Evolutionary conservation across 805 yeast species (phyloP), one percentile per base, ranked within the genome.

Genomic region (Tetrapisispora fleetii): DNA sequence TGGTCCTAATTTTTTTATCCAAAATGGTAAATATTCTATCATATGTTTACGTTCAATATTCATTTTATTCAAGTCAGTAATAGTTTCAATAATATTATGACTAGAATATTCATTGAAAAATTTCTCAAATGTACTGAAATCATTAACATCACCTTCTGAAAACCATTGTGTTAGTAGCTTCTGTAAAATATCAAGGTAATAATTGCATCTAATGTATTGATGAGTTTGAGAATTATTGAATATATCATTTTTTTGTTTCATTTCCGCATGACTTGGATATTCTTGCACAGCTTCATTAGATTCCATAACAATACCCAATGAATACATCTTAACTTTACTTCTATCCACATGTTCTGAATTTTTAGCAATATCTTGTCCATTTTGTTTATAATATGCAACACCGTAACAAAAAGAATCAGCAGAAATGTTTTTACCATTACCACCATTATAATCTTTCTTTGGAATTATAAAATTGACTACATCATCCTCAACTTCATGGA

Each of bases 251-350:
- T 32, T 19, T n/a, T 19, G 16, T 13, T 16, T 7, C 3, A 28
- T n/a, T 6, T 40, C 27, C 8, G 16, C 22, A 17, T 33, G 6
- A 28, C 7, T 11, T 2, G 35, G 7, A 22, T 16, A 27, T 9
- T 40, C 33, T 38, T 21, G 13, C 17, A 6, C 17, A n/a, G 22
- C 3, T 10, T 28, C 17, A 16, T 9, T 14, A 10, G 76, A 76
- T 50, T 79, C 80, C 17, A 78, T 68, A 19, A 83, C 63, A 1
- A 83, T 64, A 0, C 89, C 90, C 10, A 84, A 59, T 1, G 89
- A 78, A 57, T 72, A 83, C 80, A 84, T 77, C 53, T 72, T 72
- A 27, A 82, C 78, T 35, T 73, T 60, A 9, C 59, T 62, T 50
- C 81, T 62, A 49, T 74, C 73, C 7, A 64, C 48, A 3, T 52